A percentile compares a stretch with the other conserved stretches of the same genome.
Conservation (phyloP, 106 monocot species). For the Alisma plantagoaquatica region DNA sequence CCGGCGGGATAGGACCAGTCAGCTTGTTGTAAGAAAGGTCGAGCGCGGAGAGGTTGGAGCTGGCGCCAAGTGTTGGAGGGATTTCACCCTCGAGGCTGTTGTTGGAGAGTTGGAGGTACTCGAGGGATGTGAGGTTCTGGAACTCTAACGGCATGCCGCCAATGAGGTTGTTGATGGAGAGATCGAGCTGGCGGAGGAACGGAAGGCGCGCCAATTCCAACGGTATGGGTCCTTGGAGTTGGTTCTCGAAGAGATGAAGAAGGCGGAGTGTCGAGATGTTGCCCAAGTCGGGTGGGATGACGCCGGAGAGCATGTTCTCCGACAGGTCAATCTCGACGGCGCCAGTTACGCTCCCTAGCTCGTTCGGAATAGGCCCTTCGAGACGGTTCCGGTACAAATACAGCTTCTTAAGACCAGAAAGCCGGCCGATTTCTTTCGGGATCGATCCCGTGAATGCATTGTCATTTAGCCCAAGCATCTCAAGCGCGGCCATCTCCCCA, state of each 20-base stretch:
- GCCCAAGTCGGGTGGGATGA: conserved; percentile 54
- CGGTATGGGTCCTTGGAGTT: conserved; percentile 52
- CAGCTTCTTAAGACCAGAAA: conserved; percentile 36
- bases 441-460: conserved; percentile 52
- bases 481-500: conserved; percentile 41
- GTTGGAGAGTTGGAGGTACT: conserved; percentile 52
- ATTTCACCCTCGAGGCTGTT: conserved; percentile 51
- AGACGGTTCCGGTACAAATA: conserved; percentile 68
- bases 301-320: conserved; percentile 53
- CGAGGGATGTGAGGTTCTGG: conserved; percentile 47
- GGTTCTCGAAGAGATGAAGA: conserved; percentile 76
- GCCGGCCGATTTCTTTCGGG: conserved; percentile 48
- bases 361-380: conserved; percentile 38
- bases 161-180: conserved; percentile 65
- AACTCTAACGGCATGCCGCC: conserved; percentile 52
- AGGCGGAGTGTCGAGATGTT: conserved; percentile 44
- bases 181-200: conserved; percentile 38
- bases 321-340: conserved; percentile 69
- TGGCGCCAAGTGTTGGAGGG: conserved; percentile 57
- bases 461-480: conserved; percentile 53
- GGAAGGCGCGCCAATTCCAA: conserved; percentile 43
- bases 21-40: conserved; percentile 65
- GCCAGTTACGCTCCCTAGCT: conserved; percentile 39
- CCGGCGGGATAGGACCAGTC: conserved; percentile 33
- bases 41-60: conserved; percentile 55